phyloP scores from a whole-genome alignment of 2,329 filamentous ascomycete genomes.

The Mollisiaceae sp. region DNA sequence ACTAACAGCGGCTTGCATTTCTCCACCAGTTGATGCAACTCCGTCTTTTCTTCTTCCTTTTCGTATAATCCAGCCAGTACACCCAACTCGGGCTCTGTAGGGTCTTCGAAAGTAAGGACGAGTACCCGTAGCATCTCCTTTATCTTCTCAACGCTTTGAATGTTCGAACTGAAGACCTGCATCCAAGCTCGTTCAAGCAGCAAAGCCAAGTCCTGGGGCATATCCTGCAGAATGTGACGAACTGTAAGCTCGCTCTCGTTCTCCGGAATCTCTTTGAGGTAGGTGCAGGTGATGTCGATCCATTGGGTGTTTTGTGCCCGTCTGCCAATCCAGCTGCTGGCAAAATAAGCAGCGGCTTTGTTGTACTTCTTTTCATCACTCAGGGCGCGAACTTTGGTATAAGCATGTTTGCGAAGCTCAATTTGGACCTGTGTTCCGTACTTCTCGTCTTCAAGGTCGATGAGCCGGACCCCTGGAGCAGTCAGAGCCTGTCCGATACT shows the following conservation, averaged over 20 bases:
- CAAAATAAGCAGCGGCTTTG: background rate
- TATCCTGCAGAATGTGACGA: constrained; percentile 1
- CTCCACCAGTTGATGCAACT: constrained; percentile 1
- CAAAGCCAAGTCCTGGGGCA: constrained; percentile 6
- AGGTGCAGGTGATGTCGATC: background rate
- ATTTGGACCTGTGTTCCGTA: background rate
- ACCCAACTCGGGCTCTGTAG: constrained; percentile 12
- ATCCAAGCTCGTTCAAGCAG: constrained; percentile 7
- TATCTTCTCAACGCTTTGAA: constrained; percentile 6
- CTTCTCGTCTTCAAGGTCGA: constrained; percentile 3
- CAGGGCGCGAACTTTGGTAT: background rate
- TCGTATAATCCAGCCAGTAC: constrained; percentile 4
- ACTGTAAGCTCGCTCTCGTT: constrained; percentile 5
- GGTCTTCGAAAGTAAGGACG: constrained; percentile 14
- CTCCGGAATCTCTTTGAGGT: constrained; percentile 1
- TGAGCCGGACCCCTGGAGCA: background rate
- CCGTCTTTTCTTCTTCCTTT: constrained; percentile 8
- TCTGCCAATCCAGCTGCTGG: constrained; percentile 1
- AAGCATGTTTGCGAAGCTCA: constrained; percentile 4
- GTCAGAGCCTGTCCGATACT: background rate
- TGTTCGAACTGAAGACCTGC: constrained; percentile 8
- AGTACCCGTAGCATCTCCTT: constrained; percentile 14
- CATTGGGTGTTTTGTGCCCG: constrained; percentile 1
- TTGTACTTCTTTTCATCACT: constrained; percentile 4
- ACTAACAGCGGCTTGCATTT: constrained; percentile 2